Evolutionary conservation across 345 rosid species (phyloP), one percentile per base, ranked within the genome.

Genomic region (Brassica nigra): DNA sequence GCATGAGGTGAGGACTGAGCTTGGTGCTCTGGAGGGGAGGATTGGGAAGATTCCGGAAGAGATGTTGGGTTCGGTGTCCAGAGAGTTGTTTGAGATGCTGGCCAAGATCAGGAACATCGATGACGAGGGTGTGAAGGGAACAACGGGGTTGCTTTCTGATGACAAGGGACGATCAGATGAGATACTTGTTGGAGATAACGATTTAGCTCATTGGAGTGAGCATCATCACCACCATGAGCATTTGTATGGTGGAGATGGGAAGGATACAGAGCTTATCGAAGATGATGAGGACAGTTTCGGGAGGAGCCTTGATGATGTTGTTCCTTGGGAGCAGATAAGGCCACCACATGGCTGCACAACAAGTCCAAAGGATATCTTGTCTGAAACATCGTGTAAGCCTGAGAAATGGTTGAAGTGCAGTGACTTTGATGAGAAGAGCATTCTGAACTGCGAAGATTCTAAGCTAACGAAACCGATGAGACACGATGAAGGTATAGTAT

Each of bases 221-320:
- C 95, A 87, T 78, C 93, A 87, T 71, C 84, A 88, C 23, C 93
- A 87, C 73, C 85, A 88, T 31, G 95, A 86, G 69, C 88, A 73
- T 77, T 75, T 94, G 8, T 92, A 91, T 74, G 96, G 89, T 44
- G 84, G 89, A 52, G 84, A 86, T 85, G 97, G 85, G 47, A 93
- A 91, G 85, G 97, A 91, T 49, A 31, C 92, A 4, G 93, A 89
- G 39, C 84, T 93, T 88, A 89, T 93, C 33, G 99, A 90, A 62
- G 95, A 93, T 15, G 98, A 91, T 71, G 98, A 90, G 4, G 98
- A 93, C 75, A 89, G 97, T 83, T 95, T 95, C 70, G 97, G 90
- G 39, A 85, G 92, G 75, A 85, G 97, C 23, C 98, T 95, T 69
- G 95, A 91, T 84, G 97, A 91, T 83, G 98, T 91, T 75, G 97